A percentile compares a stretch with the other conserved stretches of the same genome.
These are phyloP conservation scores for Diaporthe longicolla DNA, from an alignment of 2,329 filamentous ascomycete species.

Conservation along the genomic window DNA sequence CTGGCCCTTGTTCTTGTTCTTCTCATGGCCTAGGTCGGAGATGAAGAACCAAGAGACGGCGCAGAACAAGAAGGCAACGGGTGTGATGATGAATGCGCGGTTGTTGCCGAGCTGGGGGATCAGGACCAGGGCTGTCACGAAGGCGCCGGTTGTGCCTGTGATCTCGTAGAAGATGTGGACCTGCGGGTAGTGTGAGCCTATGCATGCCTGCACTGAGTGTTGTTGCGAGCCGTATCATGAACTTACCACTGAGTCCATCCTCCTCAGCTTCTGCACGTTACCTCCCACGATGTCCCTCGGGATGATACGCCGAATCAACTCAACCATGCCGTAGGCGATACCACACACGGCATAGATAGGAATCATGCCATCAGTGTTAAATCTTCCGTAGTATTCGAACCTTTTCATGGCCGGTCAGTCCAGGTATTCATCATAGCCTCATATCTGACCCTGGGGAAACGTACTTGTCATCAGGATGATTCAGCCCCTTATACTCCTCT, in stretches of 20 bases:
- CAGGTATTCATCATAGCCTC: background rate
- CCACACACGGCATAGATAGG: constrained; percentile 61
- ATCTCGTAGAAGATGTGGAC: constrained; percentile 64
- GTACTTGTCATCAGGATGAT: constrained; percentile 50
- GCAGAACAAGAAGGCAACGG: constrained; percentile 60
- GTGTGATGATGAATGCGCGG: constrained; percentile 65
- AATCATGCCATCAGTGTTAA: constrained; percentile 64
- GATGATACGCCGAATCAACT: constrained; percentile 65
- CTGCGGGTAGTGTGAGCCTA: background rate
- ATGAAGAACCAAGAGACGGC: constrained; percentile 62
- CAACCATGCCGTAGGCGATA: constrained; percentile 63
- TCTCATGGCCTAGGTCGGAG: constrained; percentile 55
- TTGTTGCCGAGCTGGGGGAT: constrained; percentile 66
- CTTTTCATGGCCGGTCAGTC: constrained; percentile 42
- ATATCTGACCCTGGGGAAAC: too few species aligned
- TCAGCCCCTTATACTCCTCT: constrained; percentile 45
- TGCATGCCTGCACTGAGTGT: too few species aligned
- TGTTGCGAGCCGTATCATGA: background rate
- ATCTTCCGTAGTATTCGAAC: constrained; percentile 62
- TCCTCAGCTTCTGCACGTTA: constrained; percentile 63
- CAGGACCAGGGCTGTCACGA: constrained; percentile 63
- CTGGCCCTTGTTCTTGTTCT: constrained; percentile 42
- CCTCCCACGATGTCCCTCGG: constrained; percentile 66
- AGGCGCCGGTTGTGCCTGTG: constrained; percentile 62
- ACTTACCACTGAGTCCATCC: constrained; percentile 58